These are phyloP conservation scores for Hemisphaericaspora nanyangensis DNA, from an alignment of 805 yeast genomes.

Conservation along the genomic window DNA sequence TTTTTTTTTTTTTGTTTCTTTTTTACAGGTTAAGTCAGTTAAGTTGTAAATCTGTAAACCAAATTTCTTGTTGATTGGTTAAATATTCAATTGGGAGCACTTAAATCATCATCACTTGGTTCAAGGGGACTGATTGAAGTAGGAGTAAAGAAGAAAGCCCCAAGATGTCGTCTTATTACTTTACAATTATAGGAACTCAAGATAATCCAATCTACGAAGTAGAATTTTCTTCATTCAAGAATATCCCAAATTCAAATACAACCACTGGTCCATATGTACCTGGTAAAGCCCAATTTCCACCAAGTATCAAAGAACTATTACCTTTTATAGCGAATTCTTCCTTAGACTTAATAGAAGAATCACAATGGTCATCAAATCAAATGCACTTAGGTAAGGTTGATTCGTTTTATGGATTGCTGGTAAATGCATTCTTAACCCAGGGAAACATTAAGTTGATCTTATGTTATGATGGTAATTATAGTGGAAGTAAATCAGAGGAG, in stretches of 20 bases:
- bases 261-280: constrained; percentile 13
- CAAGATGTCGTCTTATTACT: constrained; percentile 79
- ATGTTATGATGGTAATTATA: constrained; percentile 30
- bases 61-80: no score
- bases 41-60: no score
- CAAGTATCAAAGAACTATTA: constrained; percentile 70
- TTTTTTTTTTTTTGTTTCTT: no score
- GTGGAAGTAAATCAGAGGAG: constrained; percentile 42
- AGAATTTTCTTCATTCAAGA: constrained; percentile 71
- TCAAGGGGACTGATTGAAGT: no score
- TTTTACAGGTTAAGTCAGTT: no score
- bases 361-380: constrained; percentile 70
- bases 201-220: constrained; percentile 87
- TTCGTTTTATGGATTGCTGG: constrained; percentile 73
- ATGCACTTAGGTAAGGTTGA: constrained; percentile 77
- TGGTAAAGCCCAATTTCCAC: constrained; percentile 61
- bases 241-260: constrained; percentile 9
- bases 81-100: no score
- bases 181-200: constrained; percentile 81
- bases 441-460: constrained; percentile 82
- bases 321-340: constrained; percentile 90
- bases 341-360: constrained; percentile 85
- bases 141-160: no score
- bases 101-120: no score
- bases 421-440: constrained; percentile 85